A percentile compares a stretch with the other conserved stretches of the same genome.
Evolutionary conservation across 768 basidiomycete species (phyloP).

Genomic region (Kwoniella heveanensis): DNA sequence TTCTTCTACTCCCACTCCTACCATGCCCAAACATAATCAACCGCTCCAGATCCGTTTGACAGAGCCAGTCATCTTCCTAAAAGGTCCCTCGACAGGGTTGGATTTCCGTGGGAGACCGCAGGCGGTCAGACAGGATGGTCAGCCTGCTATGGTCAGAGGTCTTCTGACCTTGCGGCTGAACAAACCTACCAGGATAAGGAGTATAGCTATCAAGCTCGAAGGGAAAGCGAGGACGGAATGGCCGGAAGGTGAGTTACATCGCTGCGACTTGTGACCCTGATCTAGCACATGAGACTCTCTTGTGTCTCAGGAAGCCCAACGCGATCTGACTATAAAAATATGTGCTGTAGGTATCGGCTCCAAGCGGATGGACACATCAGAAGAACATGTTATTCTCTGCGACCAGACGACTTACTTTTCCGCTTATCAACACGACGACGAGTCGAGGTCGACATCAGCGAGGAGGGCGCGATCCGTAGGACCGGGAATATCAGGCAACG

Average conservation of each 20-base stretch:
- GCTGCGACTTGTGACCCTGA: background rate
- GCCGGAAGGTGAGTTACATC: slow-evolving; percentile 71
- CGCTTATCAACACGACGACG: slow-evolving; percentile 54
- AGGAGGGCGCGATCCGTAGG: slow-evolving; percentile 63
- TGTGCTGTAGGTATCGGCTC: slow-evolving; percentile 64
- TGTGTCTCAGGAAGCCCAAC: background rate
- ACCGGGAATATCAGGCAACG: slow-evolving; percentile 52
- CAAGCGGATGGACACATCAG: slow-evolving; percentile 71
- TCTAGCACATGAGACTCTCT: background rate
- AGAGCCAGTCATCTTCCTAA: slow-evolving; percentile 73
- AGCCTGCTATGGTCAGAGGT: slow-evolving; percentile 67
- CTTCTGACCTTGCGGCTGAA: slow-evolving; percentile 66
- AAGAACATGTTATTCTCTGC: slow-evolving; percentile 74
- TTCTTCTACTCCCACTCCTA: too few relatives aligned
- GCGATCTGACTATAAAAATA: slow-evolving; percentile 14
- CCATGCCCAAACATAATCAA: slow-evolving; percentile 45
- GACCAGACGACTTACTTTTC: slow-evolving; percentile 73
- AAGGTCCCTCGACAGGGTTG: slow-evolving; percentile 57
- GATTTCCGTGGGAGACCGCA: slow-evolving; percentile 55
- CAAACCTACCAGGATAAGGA: slow-evolving; percentile 82
- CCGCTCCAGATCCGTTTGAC: slow-evolving; percentile 63
- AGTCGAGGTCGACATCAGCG: slow-evolving; percentile 53
- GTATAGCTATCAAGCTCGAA: slow-evolving; percentile 76
- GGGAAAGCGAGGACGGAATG: slow-evolving; percentile 74
- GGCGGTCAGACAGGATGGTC: slow-evolving; percentile 56